A percentile compares a stretch with the other conserved stretches of the same genome.
These are phyloP conservation scores for Dendrocalamus sinicus DNA, from an alignment of 176 grass and related monocot genomes.

Conservation along the genomic window DNA sequence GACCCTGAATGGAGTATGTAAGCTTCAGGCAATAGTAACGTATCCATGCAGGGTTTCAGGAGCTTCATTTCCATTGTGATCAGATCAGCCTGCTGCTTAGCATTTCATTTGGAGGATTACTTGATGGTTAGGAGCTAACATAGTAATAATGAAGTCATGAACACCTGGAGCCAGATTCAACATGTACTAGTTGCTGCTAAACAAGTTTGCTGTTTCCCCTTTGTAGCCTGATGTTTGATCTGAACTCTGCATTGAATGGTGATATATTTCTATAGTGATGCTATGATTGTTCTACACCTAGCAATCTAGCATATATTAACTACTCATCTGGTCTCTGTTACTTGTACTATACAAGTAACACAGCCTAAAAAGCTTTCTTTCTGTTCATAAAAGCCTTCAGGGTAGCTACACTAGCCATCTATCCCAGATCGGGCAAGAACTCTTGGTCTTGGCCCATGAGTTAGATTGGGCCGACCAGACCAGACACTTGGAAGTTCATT, in stretches of 20 bases:
- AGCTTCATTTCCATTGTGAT: neutral
- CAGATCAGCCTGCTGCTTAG: neutral
- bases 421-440: neutral
- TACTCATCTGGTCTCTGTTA: neutral
- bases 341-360: neutral
- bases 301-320: neutral
- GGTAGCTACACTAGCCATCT: neutral
- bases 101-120: neutral
- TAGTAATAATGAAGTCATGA: neutral
- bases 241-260: neutral
- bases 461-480: neutral
- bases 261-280: neutral
- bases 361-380: neutral
- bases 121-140: neutral
- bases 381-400: neutral
- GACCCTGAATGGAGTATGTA: constrained; percentile 64
- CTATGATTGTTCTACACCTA: neutral
- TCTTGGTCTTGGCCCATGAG: neutral
- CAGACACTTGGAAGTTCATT: neutral
- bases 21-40: constrained; percentile 12
- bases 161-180: neutral
- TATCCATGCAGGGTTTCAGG: neutral
- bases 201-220: neutral
- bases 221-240: neutral
- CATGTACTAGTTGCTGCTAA: neutral